These are phyloP conservation scores for Stereocaulon alpinum DNA, from an alignment of 495 filamentous ascomycete genomes.

Conservation along the genomic window DNA sequence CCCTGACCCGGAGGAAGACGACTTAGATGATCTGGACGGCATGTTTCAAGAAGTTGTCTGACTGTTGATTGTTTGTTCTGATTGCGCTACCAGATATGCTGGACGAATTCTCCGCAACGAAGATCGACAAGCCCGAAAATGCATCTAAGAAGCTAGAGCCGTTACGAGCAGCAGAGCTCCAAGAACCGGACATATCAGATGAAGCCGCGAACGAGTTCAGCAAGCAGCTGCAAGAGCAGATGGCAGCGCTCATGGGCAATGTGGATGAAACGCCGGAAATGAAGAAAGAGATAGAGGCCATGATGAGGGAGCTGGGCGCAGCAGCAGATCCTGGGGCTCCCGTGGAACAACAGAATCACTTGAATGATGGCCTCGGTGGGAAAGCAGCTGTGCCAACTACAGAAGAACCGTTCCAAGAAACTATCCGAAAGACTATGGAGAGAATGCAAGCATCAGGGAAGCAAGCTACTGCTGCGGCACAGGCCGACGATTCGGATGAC, in stretches of 20 bases:
- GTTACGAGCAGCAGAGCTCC: slow-evolving; percentile 42
- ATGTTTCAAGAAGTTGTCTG: slow-evolving; percentile 16
- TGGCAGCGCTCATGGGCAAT: slow-evolving; percentile 63
- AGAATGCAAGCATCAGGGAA: slow-evolving; percentile 83
- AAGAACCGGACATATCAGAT: slow-evolving; percentile 4
- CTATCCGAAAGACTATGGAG: slow-evolving; percentile 83
- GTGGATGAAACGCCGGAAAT: slow-evolving; percentile 65
- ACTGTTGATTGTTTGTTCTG: slow-evolving; percentile 2
- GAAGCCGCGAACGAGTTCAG: slow-evolving; percentile 53
- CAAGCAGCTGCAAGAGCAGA: slow-evolving; percentile 70
- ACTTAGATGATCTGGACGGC: slow-evolving; percentile 90
- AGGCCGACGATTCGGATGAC: slow-evolving; percentile 59
- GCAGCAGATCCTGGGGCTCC: slow-evolving; percentile 27
- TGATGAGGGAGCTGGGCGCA: slow-evolving; percentile 66
- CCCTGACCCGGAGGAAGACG: slow-evolving; percentile 71
- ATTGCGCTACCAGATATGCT: slow-evolving; percentile 57
- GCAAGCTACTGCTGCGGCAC: slow-evolving; percentile 67
- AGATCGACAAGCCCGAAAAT: slow-evolving; percentile 25
- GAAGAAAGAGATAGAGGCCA: slow-evolving; percentile 73
- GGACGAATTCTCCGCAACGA: slow-evolving; percentile 66
- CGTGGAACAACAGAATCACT: slow-evolving; percentile 12
- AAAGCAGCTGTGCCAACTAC: slow-evolving; percentile 16
- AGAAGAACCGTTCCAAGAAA: slow-evolving; percentile 69
- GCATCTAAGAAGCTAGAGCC: slow-evolving; percentile 16
- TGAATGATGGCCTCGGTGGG: neutral